These are phyloP conservation scores for Digitaria exilis DNA, from an alignment of 202 grass and related monocot species.

Conservation along the genomic window DNA sequence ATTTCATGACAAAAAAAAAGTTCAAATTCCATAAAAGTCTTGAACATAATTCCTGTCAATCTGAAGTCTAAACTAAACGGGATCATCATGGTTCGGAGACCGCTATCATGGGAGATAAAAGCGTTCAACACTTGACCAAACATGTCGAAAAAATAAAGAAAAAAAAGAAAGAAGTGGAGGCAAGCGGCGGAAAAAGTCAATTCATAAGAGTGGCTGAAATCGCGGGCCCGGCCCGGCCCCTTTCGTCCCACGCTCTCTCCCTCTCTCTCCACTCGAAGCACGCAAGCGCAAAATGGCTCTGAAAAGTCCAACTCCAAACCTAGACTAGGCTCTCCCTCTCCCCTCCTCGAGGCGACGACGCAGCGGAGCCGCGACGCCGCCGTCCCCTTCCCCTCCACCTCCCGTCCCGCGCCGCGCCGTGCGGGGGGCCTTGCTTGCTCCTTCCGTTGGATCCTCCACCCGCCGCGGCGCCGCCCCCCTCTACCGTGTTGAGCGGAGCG, in stretches of 20 bases:
- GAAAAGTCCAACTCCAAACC: conserved; percentile 44
- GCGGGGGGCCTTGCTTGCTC: too few relatives aligned
- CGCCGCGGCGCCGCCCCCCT: background rate
- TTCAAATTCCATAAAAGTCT: background rate
- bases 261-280: conserved; percentile 19
- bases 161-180: background rate
- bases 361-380: background rate
- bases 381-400: background rate
- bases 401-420: background rate
- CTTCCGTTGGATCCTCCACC: background rate
- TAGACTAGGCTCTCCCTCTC: conserved; percentile 7
- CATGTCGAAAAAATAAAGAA: background rate
- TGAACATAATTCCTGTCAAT: background rate
- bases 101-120: too few relatives aligned
- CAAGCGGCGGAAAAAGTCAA: conserved; percentile 38
- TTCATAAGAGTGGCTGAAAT: background rate
- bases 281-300: conserved; percentile 31
- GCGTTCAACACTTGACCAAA: conserved; percentile 18
- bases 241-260: background rate
- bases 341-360: background rate
- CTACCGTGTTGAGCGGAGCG: background rate
- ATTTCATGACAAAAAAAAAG: too few relatives aligned
- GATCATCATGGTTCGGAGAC: background rate
- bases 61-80: too few relatives aligned
- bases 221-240: background rate